Conservation (phyloP, 352 stramenopile species). For the Phytophthora syringae region DNA sequence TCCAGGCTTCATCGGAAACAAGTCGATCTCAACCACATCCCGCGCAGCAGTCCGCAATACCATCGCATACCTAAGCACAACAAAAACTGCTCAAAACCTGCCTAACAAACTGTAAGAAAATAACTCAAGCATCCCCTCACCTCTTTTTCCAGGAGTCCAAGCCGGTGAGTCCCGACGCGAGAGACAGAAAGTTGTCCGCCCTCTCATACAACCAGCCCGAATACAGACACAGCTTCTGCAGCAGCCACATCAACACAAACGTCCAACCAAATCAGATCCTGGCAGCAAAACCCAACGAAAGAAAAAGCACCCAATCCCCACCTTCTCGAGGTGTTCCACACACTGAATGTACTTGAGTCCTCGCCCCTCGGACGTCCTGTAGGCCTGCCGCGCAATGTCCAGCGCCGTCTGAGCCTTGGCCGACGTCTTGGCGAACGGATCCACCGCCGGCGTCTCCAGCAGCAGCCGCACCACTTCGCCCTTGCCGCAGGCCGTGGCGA, state of each 20-base stretch:
- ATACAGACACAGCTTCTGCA: constrained; percentile 81
- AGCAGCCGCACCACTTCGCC: constrained; percentile 74
- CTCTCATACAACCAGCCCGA: constrained; percentile 85
- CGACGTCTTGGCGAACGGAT: constrained; percentile 61
- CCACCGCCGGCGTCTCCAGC: constrained; percentile 53
- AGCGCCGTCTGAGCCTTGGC: constrained; percentile 68
- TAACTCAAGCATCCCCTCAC: too few relatives aligned
- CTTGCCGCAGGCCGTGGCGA: constrained; percentile 64
- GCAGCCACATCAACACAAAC: not conserved
- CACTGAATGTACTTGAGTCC: constrained; percentile 63
- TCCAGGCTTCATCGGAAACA: constrained; percentile 81
- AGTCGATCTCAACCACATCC: constrained; percentile 78
- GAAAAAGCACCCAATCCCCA: constrained; percentile 19
- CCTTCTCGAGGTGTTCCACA: constrained; percentile 84
- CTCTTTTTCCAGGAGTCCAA: constrained; percentile 87
- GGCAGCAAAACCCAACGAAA: not conserved
- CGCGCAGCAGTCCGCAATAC: constrained; percentile 62
- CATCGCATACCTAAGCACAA: constrained; percentile 70
- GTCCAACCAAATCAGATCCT: constrained; percentile 12
- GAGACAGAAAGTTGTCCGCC: constrained; percentile 81
- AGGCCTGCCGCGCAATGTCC: constrained; percentile 72
- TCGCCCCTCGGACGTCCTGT: constrained; percentile 44
- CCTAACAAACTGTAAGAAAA: too few relatives aligned
- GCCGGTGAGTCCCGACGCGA: constrained; percentile 70
- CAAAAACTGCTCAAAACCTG: not conserved